Evolutionary conservation across 2,329 filamentous ascomycete genomes (phyloP).

Genomic region (Penicillium sp.): DNA sequence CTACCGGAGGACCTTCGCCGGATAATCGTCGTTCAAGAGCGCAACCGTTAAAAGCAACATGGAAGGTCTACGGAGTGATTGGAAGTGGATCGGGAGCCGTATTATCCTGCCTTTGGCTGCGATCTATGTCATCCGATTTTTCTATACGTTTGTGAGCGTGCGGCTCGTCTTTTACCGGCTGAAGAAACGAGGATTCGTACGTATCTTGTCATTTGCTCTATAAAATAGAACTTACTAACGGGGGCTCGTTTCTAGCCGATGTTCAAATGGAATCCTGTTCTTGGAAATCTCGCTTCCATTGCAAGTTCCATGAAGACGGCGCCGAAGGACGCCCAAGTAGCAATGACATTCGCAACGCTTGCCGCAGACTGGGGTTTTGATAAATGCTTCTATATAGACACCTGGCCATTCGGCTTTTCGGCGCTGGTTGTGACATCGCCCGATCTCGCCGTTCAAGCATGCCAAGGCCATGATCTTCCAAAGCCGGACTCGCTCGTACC

Average conservation of each 20-base stretch:
- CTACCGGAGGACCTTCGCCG: too few species aligned
- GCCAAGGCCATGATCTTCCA: neutral
- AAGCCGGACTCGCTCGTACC: neutral
- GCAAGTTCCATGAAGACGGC: neutral
- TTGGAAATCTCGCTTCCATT: neutral
- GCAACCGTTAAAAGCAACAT: too few species aligned
- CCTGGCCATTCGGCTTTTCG: neutral
- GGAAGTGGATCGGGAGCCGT: too few species aligned
- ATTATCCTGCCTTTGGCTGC: neutral
- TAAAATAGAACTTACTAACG: neutral
- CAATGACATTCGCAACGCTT: neutral
- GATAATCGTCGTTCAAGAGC: too few species aligned
- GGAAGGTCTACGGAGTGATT: too few species aligned
- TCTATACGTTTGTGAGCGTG: neutral
- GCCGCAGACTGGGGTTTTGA: neutral
- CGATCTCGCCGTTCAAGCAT: neutral
- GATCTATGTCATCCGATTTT: neutral
- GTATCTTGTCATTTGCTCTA: neutral
- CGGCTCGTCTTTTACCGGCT: neutral
- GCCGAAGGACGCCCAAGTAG: neutral
- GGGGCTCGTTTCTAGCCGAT: neutral
- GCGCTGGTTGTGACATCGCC: neutral
- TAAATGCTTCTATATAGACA: neutral
- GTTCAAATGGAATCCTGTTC: neutral
- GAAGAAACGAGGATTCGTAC: neutral